Conservation (phyloP, 2,329 filamentous ascomycete species). For the Claviceps sp. region DNA sequence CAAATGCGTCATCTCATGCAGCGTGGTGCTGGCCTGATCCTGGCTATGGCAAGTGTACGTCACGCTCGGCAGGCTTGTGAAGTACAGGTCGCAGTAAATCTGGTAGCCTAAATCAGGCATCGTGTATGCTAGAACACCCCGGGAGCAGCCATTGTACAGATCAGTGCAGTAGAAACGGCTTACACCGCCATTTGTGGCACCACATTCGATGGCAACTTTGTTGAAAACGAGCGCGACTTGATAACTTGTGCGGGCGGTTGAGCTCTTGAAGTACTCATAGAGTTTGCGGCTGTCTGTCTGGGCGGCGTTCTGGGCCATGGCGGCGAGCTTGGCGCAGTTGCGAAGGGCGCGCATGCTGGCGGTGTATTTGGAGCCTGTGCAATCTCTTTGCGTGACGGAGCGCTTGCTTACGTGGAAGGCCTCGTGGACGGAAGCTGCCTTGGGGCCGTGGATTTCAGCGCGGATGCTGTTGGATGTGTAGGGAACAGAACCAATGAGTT, state of each 20-base stretch:
- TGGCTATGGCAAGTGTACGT: slow-evolving; percentile 44
- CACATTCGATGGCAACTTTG: slow-evolving; percentile 41
- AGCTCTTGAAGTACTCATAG: slow-evolving; percentile 51
- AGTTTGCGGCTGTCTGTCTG: slow-evolving; percentile 37
- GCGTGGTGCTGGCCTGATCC: slow-evolving; percentile 49
- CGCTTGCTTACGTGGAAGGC: slow-evolving; percentile 35
- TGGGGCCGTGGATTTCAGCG: slow-evolving; percentile 41
- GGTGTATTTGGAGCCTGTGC: slow-evolving; percentile 32
- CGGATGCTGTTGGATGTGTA: slow-evolving; percentile 48
- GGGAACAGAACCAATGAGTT: slow-evolving; percentile 38
- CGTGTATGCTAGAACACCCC: slow-evolving; percentile 46
- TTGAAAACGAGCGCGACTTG: slow-evolving; percentile 38
- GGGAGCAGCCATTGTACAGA: slow-evolving; percentile 35
- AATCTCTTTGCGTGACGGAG: slow-evolving; percentile 37
- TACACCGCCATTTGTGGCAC: slow-evolving; percentile 26
- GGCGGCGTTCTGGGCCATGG: slow-evolving; percentile 36
- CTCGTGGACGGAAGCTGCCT: slow-evolving; percentile 36
- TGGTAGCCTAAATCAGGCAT: slow-evolving; percentile 39
- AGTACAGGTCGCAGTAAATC: slow-evolving; percentile 49
- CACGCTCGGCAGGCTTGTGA: slow-evolving; percentile 35
- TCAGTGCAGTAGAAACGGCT: slow-evolving; percentile 48
- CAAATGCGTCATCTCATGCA: slow-evolving; percentile 55
- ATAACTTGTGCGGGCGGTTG: slow-evolving; percentile 26
- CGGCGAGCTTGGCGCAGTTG: slow-evolving; percentile 41
- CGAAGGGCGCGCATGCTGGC: slow-evolving; percentile 36